phyloP scores from a whole-genome alignment of 345 rosid species.

The Salix exigua region DNA sequence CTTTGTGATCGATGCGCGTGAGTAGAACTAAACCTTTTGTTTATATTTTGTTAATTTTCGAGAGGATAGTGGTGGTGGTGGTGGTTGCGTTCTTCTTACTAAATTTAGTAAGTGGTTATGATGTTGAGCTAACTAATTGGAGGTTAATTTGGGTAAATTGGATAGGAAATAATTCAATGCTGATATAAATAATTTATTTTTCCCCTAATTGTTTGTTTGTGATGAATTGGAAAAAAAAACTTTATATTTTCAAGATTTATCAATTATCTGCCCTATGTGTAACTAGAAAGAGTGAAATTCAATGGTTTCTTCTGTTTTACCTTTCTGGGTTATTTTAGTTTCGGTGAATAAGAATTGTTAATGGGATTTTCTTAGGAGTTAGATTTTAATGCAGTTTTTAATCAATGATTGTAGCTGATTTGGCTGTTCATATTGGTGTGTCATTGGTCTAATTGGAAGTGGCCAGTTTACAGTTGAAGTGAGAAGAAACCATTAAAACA shows the following conservation, averaged over 20 bases:
- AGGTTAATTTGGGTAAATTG: constrained; percentile 6
- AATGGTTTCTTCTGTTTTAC: background rate
- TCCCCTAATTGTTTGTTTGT: background rate
- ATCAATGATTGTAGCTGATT: background rate
- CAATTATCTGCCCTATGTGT: too few relatives aligned
- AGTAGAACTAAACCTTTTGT: constrained; percentile 7
- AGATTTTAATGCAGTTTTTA: too few relatives aligned
- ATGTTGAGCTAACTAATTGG: background rate
- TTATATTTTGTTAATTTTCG: background rate
- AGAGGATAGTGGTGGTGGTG: background rate
- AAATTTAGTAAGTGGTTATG: constrained; percentile 6
- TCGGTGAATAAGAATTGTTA: too few relatives aligned
- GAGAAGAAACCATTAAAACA: background rate
- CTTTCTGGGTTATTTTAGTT: background rate
- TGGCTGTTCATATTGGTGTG: background rate
- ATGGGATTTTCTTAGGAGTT: too few relatives aligned
- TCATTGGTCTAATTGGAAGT: background rate
- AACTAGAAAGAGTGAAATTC: too few relatives aligned
- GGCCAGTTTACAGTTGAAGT: background rate
- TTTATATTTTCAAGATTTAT: too few relatives aligned
- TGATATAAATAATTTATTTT: background rate
- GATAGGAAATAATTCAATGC: background rate
- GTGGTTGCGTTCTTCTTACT: background rate
- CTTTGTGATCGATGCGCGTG: constrained; percentile 98
- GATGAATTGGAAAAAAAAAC: too few relatives aligned